Evolutionary conservation across 495 filamentous ascomycete species (phyloP), one percentile per base, ranked within the genome.

Genomic region (Cetradonia linearis): DNA sequence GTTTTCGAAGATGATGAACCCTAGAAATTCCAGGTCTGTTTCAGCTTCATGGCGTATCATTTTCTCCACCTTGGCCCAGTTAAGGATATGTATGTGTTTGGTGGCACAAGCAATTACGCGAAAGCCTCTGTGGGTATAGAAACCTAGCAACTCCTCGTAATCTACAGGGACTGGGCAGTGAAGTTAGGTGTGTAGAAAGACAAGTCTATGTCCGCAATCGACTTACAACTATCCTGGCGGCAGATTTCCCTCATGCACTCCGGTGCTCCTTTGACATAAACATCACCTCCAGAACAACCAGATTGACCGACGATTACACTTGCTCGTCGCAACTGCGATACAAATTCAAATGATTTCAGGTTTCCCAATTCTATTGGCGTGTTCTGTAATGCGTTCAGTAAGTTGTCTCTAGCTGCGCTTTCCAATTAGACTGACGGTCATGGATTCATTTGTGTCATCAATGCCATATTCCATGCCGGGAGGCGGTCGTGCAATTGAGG

Each of bases 1-100:
- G 68, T 99, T 99, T 71, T 99, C 92, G 68, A 99, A 99, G 36
- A 99, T 85, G 65, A 97, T 97, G 70, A 99, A 97, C 20, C 93
- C 94, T 47, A 92, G 74, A 64, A 99, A 96, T 20, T 87, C 81
- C 5, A 99, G 78, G 60, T 84, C 77, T 2, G 79, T 83, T 70
- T 99, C 94, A 20, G 87, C 91, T 46, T 95, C 86, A 14, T 80
- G 71, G 14, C 94, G 86, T 58, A 83, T 88, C 83, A 97, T 89
- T 73, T 93, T 95, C 68, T 96, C 90, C 14, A 89, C 86, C 70
- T 91, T 95, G 59, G 92, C 83, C 93, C 90, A 96, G 64, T 85
- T 91, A 23, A 96, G 75, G 65, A 88, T 93, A 50, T 78, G 79
- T 55, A 96, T 81, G 67, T 92, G 86, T 71, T 89, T 95, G 4